A percentile compares a stretch with the other conserved stretches of the same genome.
phyloP scores from a whole-genome alignment of 768 basidiomycete genomes.

The Plicaturopsis crispa region DNA sequence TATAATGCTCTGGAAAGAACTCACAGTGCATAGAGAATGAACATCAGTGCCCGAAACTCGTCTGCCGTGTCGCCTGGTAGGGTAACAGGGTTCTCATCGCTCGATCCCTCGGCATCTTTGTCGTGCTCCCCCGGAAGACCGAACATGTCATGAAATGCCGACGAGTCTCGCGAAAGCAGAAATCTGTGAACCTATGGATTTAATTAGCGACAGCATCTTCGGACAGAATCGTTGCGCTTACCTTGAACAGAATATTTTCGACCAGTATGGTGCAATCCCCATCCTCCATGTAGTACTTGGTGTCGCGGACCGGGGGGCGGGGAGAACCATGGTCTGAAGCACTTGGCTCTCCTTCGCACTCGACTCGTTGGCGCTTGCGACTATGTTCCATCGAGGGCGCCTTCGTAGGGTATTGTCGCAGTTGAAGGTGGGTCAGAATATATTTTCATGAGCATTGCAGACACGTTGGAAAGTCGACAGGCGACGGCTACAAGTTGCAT shows the following conservation, averaged over 20 bases:
- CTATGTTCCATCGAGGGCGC: not conserved
- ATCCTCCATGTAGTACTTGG: slow-evolving; percentile 30
- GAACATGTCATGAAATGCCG: slow-evolving; percentile 41
- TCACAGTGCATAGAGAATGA: slow-evolving; percentile 46
- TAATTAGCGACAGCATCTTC: too few species aligned
- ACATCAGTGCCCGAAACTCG: slow-evolving; percentile 45
- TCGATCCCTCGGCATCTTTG: slow-evolving; percentile 31
- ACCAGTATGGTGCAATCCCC: slow-evolving; percentile 37
- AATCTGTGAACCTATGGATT: slow-evolving; percentile 13
- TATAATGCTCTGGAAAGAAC: too few species aligned
- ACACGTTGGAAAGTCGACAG: too few species aligned
- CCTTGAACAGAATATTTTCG: slow-evolving; percentile 41
- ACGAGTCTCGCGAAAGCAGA: slow-evolving; percentile 30
- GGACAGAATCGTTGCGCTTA: too few species aligned
- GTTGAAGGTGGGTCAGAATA: too few species aligned
- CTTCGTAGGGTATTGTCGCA: too few species aligned
- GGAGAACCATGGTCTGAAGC: slow-evolving; percentile 3
- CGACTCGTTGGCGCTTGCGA: slow-evolving; percentile 20
- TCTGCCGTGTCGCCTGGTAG: slow-evolving; percentile 34
- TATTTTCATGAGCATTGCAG: too few species aligned
- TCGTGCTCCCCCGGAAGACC: slow-evolving; percentile 27
- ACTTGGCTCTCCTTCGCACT: slow-evolving; percentile 14
- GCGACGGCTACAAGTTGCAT: too few species aligned
- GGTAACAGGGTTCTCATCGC: slow-evolving; percentile 42
- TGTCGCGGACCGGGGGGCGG: slow-evolving; percentile 19